Conservation (phyloP, 192 early-diverging fungal genomes). For the Linderina pennispora region DNA sequence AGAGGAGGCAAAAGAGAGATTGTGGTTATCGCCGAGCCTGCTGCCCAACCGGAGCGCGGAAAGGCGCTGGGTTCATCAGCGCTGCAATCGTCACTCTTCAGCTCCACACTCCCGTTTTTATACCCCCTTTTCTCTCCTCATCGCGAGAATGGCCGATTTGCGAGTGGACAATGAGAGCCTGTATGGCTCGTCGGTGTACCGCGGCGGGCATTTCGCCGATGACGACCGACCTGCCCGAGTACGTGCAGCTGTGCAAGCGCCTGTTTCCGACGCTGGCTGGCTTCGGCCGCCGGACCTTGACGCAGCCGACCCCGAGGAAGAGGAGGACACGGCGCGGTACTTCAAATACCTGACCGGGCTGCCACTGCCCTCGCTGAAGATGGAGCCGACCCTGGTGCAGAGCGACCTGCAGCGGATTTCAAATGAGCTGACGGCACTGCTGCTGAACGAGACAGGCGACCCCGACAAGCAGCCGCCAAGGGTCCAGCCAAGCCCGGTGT, state of each 20-base stretch:
- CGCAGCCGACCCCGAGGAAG: conserved; percentile 15
- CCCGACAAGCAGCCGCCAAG: no score
- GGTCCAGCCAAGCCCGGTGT: no score
- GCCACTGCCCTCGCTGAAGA: conserved; percentile 28
- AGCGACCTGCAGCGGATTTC: conserved; percentile 37
- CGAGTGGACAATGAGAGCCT: conserved; percentile 31
- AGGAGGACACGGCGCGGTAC: conserved; percentile 35
- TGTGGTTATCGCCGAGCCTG: no score
- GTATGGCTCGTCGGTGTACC: conserved; percentile 41
- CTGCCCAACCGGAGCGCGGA: no score
- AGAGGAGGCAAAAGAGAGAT: no score
- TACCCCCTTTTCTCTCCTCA: no score
- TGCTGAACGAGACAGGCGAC: conserved; percentile 41
- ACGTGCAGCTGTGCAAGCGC: conserved; percentile 37
- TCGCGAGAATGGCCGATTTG: conserved; percentile 9
- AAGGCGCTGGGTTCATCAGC: no score
- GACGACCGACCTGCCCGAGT: conserved; percentile 37
- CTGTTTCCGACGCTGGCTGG: conserved; percentile 23
- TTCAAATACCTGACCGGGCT: conserved; percentile 39
- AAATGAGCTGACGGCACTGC: conserved; percentile 34
- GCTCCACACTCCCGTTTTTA: background rate
- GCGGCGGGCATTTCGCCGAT: conserved; percentile 18
- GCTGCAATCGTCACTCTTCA: background rate
- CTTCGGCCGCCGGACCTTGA: conserved; percentile 6
- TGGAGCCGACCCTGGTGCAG: conserved; percentile 39